These are phyloP conservation scores for Wickerhamiella dianesei DNA, from an alignment of 805 yeast genomes.

Conservation along the genomic window DNA sequence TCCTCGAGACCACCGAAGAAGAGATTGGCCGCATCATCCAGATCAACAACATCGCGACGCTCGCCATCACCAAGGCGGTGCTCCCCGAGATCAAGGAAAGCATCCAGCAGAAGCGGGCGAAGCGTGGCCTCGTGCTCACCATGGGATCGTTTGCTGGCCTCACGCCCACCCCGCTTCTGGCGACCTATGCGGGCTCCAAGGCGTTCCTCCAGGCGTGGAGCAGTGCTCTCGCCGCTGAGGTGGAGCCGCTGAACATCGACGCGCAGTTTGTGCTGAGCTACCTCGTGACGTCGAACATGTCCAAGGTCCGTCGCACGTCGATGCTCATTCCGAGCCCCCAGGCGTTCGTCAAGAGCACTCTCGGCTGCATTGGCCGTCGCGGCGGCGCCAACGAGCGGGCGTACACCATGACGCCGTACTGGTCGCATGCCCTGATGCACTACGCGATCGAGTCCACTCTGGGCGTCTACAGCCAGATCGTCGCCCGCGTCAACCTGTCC, in stretches of 20 bases:
- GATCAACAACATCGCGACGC: conserved; percentile 72
- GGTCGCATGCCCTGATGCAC: conserved; percentile 88
- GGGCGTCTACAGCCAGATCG: conserved; percentile 66
- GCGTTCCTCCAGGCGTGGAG: conserved; percentile 93
- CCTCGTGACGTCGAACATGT: conserved; percentile 89
- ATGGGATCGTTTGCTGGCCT: conserved; percentile 98
- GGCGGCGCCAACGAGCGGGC: conserved; percentile 86
- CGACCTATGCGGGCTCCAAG: conserved; percentile 92
- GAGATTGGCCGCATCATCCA: conserved; percentile 74
- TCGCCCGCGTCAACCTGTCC: conserved; percentile 49
- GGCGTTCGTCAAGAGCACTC: conserved; percentile 58
- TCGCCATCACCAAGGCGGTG: conserved; percentile 68
- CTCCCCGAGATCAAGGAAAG: conserved; percentile 55
- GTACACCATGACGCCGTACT: conserved; percentile 80
- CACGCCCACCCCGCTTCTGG: conserved; percentile 80
- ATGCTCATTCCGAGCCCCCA: conserved; percentile 69
- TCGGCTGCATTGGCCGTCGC: conserved; percentile 62
- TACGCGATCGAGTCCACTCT: conserved; percentile 60
- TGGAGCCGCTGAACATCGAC: conserved; percentile 55
- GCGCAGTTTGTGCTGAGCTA: conserved; percentile 79
- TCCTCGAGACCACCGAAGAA: conserved; percentile 57
- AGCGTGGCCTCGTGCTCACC: conserved; percentile 61
- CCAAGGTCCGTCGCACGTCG: conserved; percentile 73
- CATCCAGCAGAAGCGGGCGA: conserved; percentile 27
- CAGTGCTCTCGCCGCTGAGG: conserved; percentile 73